Conservation (phyloP, 768 basidiomycete species). For the Suillus subluteus region DNA sequence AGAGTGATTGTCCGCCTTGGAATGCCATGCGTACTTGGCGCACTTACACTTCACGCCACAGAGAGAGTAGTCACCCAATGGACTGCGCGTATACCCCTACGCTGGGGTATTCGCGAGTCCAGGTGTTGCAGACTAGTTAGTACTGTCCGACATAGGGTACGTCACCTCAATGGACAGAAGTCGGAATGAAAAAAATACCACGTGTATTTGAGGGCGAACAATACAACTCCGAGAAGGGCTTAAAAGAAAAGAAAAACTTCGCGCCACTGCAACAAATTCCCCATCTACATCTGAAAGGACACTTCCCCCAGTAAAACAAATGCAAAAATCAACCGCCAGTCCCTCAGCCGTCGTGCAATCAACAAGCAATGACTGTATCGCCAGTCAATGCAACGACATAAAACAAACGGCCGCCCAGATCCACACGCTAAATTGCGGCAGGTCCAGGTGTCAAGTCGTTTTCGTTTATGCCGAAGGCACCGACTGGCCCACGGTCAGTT, state of each 20-base stretch:
- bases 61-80: no score
- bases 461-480: slow-evolving; percentile 30
- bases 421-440: slow-evolving; percentile 11
- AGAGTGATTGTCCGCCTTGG: no score
- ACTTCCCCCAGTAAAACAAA: neutral
- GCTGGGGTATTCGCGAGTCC: no score
- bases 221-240: neutral
- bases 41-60: neutral
- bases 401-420: neutral
- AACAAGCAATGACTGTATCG: neutral
- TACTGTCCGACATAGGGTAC: no score
- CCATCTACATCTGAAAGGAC: neutral
- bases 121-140: no score
- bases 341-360: neutral
- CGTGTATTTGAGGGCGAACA: neutral
- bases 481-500: neutral
- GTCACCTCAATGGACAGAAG: no score
- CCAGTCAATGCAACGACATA: neutral
- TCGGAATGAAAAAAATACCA: neutral
- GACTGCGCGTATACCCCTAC: no score
- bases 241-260: neutral
- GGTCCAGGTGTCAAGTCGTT: slow-evolving; percentile 19
- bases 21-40: neutral
- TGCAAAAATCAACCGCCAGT: neutral
- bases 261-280: neutral